A percentile compares a stretch with the other conserved stretches of the same genome.
Conservation (phyloP, 768 basidiomycete genomes). For the Epithele typhae region DNA sequence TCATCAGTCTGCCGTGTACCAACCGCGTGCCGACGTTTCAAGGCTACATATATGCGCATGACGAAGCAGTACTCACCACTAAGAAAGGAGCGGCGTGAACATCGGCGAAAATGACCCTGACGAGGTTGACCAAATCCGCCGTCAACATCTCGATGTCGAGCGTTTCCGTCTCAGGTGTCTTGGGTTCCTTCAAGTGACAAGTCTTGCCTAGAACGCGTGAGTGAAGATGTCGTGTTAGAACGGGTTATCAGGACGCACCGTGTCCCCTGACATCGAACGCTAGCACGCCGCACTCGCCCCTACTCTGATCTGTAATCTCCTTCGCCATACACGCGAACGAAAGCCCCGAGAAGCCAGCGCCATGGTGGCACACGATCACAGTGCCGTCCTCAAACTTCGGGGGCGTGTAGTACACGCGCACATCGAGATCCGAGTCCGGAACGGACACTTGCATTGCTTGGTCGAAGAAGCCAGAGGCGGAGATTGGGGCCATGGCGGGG, state of each 20-base stretch:
- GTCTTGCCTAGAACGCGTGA: constrained; percentile 58
- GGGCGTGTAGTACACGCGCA: constrained; percentile 81
- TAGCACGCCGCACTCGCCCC: constrained; percentile 76
- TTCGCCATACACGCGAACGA: constrained; percentile 91
- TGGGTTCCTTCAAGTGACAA: constrained; percentile 32
- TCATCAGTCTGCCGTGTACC: background rate
- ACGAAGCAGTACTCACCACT: constrained; percentile 45
- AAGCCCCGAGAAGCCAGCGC: constrained; percentile 87
- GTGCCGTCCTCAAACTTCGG: constrained; percentile 52
- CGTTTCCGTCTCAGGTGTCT: constrained; percentile 37
- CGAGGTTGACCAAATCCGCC: constrained; percentile 65
- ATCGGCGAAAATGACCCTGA: constrained; percentile 68
- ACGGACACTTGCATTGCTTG: constrained; percentile 79
- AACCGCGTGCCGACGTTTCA: too few species aligned
- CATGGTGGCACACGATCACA: constrained; percentile 91
- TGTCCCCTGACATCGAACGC: constrained; percentile 83
- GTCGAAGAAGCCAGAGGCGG: constrained; percentile 69
- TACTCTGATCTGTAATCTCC: constrained; percentile 55
- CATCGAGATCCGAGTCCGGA: constrained; percentile 54
- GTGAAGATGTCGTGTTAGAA: background rate
- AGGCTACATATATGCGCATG: too few species aligned
- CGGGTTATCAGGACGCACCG: constrained; percentile 49
- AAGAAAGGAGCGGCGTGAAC: constrained; percentile 61
- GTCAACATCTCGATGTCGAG: constrained; percentile 72
- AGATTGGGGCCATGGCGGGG: constrained; percentile 71